These are phyloP conservation scores for Penicillium thymicola DNA, from an alignment of 2,329 filamentous ascomycete genomes.

Conservation along the genomic window DNA sequence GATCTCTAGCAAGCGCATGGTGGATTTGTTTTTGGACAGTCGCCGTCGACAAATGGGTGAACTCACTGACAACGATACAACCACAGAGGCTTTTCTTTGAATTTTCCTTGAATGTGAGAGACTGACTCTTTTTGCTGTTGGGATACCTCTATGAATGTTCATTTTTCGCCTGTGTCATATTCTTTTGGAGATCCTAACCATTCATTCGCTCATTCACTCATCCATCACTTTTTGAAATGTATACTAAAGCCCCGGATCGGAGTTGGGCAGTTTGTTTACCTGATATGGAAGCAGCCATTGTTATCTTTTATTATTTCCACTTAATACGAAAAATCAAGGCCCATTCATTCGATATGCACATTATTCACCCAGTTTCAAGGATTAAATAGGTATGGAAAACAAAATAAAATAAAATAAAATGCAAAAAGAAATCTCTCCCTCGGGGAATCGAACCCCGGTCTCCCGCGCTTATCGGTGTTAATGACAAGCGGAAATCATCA, in stretches of 20 bases:
- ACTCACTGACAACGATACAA: conserved; percentile 14
- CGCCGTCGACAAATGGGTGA: conserved; percentile 28
- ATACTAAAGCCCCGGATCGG: not conserved
- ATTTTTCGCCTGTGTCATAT: not conserved
- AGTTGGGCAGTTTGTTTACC: not conserved
- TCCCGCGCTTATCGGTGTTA: conserved; percentile 33
- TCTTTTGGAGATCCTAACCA: not conserved
- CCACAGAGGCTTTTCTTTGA: conserved; percentile 30
- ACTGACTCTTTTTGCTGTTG: not conserved
- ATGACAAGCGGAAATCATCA: conserved; percentile 43
- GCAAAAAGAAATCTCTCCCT: conserved; percentile 34
- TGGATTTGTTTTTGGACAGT: conserved; percentile 37
- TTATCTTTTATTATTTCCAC: not conserved
- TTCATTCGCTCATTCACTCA: not conserved
- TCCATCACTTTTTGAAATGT: not conserved
- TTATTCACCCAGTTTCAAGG: not conserved
- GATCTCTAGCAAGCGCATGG: conserved; percentile 38
- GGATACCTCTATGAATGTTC: not conserved
- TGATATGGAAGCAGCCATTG: not conserved
- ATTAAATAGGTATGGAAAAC: not conserved
- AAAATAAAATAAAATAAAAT: not conserved
- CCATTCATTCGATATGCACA: not conserved
- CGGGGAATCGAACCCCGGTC: conserved; percentile 40
- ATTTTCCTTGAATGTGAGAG: conserved; percentile 26
- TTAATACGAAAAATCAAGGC: not conserved